Conservation (phyloP, 345 rosid genomes). For the Noccaea bulbosa region DNA sequence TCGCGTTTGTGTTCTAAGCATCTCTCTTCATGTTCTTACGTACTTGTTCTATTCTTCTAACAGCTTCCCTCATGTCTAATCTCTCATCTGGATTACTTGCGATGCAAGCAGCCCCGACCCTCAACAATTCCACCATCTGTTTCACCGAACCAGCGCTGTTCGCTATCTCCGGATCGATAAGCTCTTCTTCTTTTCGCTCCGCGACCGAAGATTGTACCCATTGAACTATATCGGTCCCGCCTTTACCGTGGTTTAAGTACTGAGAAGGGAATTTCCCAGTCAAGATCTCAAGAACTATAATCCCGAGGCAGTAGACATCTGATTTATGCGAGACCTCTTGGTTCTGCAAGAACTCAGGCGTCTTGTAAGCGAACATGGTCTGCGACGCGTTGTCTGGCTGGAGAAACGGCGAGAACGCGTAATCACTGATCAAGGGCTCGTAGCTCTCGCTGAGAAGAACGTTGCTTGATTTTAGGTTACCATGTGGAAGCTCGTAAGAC, state of each 20-base stretch:
- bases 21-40: constrained; percentile 39
- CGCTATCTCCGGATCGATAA: constrained; percentile 74
- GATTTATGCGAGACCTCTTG: constrained; percentile 62
- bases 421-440: constrained; percentile 70
- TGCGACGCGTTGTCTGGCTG: constrained; percentile 46
- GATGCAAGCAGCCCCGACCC: constrained; percentile 64
- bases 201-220: constrained; percentile 56
- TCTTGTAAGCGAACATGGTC: constrained; percentile 59
- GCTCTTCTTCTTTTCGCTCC: constrained; percentile 50
- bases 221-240: constrained; percentile 65
- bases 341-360: constrained; percentile 59
- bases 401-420: constrained; percentile 62
- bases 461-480: constrained; percentile 91
- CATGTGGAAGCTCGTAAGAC: constrained; percentile 69
- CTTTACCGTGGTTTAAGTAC: constrained; percentile 58
- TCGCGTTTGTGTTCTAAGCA: constrained; percentile 16
- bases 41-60: constrained; percentile 61
- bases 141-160: constrained; percentile 37
- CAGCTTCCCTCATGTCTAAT: constrained; percentile 57
- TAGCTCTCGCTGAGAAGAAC: constrained; percentile 56
- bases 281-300: constrained; percentile 70
- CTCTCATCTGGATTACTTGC: constrained; percentile 57
- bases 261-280: constrained; percentile 84
- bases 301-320: constrained; percentile 80
- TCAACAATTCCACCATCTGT: constrained; percentile 56